Evolutionary conservation across 1,284 basidiomycete species (phyloP).

Genomic region (Puccinia novopanici): DNA sequence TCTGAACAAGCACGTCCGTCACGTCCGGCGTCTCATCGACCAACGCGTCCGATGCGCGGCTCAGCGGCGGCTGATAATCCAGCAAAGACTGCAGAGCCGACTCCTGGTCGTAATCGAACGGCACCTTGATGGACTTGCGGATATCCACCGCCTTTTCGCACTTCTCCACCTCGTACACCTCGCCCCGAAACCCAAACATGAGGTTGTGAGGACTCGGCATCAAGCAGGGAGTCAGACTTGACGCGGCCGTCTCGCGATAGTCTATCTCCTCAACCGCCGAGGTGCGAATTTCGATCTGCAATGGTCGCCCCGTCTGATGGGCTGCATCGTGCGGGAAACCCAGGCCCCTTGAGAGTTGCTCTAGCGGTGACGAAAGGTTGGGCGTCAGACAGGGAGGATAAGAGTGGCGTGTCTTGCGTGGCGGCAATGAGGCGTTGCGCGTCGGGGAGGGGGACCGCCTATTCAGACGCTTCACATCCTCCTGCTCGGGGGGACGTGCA

Average conservation of each 20-base stretch:
- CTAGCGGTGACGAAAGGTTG: neutral
- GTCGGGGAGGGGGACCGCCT: neutral
- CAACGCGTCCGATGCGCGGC: neutral
- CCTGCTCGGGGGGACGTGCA: too few species aligned
- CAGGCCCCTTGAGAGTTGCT: neutral
- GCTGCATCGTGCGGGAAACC: neutral
- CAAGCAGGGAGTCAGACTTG: neutral
- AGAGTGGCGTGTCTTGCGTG: slow-evolving; percentile 15
- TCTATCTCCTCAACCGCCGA: neutral
- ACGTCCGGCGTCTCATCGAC: neutral
- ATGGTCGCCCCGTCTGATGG: neutral
- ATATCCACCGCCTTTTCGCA: neutral
- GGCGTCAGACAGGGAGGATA: neutral
- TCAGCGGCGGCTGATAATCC: neutral
- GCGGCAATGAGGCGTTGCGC: neutral
- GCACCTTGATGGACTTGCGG: neutral
- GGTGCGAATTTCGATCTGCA: neutral
- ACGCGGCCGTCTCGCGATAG: neutral
- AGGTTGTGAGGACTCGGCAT: neutral
- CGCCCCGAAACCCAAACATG: slow-evolving; percentile 21
- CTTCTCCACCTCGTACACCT: slow-evolving; percentile 23
- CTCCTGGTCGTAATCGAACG: neutral
- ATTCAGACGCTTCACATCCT: neutral
- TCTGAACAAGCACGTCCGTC: neutral
- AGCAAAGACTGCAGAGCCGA: neutral